Percentiles rank a stretch among this genome's conserved stretches.
Conservation (phyloP, 2,329 filamentous ascomycete genomes). For the Apiospora pterosperma region DNA sequence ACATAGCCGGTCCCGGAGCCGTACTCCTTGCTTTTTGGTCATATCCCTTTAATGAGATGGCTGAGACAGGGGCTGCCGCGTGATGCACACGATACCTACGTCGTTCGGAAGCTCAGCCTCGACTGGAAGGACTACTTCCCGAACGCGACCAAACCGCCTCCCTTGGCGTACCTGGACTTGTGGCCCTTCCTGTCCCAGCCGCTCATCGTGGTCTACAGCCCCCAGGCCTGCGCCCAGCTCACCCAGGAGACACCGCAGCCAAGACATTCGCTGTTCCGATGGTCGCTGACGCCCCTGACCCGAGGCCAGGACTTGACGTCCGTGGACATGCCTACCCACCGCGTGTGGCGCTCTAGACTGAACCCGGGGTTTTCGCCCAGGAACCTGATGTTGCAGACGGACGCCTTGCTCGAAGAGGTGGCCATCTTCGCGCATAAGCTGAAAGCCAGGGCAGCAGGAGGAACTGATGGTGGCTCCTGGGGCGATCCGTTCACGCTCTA, state of each 20-base stretch:
- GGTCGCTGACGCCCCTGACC: not conserved
- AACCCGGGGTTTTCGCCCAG: slow-evolving; percentile 30
- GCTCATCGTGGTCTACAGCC: too few relatives aligned
- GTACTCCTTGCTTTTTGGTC: too few relatives aligned
- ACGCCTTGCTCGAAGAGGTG: slow-evolving; percentile 23
- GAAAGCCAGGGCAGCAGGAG: not conserved
- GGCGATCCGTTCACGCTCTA: slow-evolving; percentile 19
- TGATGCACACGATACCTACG: too few relatives aligned
- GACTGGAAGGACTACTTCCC: too few relatives aligned
- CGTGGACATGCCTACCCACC: slow-evolving; percentile 19
- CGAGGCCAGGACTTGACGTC: not conserved
- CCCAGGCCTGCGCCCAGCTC: too few relatives aligned
- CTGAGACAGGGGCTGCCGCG: too few relatives aligned
- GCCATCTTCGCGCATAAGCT: slow-evolving; percentile 16
- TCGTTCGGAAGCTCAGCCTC: too few relatives aligned
- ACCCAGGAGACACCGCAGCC: slow-evolving; percentile 25
- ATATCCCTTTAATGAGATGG: too few relatives aligned
- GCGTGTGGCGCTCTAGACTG: slow-evolving; percentile 28
- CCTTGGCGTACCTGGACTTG: too few relatives aligned
- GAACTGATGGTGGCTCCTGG: slow-evolving; percentile 5
- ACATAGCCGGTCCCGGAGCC: too few relatives aligned
- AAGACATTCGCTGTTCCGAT: slow-evolving; percentile 20
- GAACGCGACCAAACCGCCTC: too few relatives aligned
- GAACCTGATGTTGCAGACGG: slow-evolving; percentile 30
- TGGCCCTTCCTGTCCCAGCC: too few relatives aligned